Percentiles rank a stretch among this genome's conserved stretches.
phyloP scores from a whole-genome alignment of 1,284 basidiomycete genomes.

The Porogramme epimiltina region DNA sequence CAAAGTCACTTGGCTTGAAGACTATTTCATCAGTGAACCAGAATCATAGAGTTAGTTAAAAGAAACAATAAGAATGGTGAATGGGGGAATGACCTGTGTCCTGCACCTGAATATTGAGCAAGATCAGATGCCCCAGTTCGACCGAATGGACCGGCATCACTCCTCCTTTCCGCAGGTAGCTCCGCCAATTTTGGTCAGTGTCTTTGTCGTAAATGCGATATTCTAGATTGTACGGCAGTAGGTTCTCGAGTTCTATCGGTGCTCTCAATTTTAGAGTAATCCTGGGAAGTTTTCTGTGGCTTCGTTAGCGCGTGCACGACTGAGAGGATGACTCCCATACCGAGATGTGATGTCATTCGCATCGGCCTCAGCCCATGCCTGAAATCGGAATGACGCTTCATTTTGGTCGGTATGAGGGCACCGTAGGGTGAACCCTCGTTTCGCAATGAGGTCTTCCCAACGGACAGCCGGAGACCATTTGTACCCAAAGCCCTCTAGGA shows the following conservation, averaged over 20 bases:
- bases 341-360: slow-evolving; percentile 60
- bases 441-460: slow-evolving; percentile 89
- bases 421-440: slow-evolving; percentile 78
- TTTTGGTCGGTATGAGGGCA: slow-evolving; percentile 83
- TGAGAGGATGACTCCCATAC: slow-evolving; percentile 37
- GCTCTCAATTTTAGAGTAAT: slow-evolving; percentile 89
- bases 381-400: slow-evolving; percentile 95
- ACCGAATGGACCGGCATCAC: slow-evolving; percentile 97
- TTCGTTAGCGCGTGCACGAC: slow-evolving; percentile 5
- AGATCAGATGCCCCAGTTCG: slow-evolving; percentile 89
- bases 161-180: slow-evolving; percentile 92
- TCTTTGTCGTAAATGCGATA: slow-evolving; percentile 98
- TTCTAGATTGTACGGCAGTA: slow-evolving; percentile 94
- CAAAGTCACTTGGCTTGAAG: slow-evolving; percentile 97
- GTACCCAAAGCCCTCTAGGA: slow-evolving; percentile 89
- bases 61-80: no score
- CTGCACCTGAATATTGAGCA: slow-evolving; percentile 91
- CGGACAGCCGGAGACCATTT: slow-evolving; percentile 90
- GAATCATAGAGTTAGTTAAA: no score
- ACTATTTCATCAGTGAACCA: slow-evolving; percentile 48
- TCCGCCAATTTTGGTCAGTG: slow-evolving; percentile 89
- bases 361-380: slow-evolving; percentile 89
- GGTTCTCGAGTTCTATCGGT: slow-evolving; percentile 95
- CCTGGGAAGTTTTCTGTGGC: slow-evolving; percentile 78
- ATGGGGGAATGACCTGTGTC: slow-evolving; percentile 81